These are phyloP conservation scores for Solidago caesia DNA, from an alignment of 129 eudicot species.

Conservation along the genomic window DNA sequence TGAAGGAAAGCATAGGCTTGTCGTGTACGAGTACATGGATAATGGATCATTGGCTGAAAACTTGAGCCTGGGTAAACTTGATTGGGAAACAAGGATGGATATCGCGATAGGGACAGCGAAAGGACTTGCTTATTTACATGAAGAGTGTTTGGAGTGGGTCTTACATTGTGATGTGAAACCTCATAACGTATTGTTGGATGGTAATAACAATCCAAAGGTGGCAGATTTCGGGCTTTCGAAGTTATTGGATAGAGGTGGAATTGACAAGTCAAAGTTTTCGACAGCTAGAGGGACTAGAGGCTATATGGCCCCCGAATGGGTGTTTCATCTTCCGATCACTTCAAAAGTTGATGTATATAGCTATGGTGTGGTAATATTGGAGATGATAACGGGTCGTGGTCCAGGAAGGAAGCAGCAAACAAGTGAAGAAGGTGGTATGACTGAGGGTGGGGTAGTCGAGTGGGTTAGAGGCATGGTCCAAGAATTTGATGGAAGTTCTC, in stretches of 20 bases:
- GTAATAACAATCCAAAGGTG: slow-evolving; percentile 26
- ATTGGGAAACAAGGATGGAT: slow-evolving; percentile 17
- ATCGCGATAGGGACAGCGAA: slow-evolving; percentile 32
- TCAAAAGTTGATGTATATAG: slow-evolving; percentile 43
- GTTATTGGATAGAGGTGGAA: slow-evolving; percentile 22
- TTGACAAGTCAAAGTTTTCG: slow-evolving; percentile 19
- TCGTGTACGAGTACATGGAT: slow-evolving; percentile 40
- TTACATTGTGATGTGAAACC: slow-evolving; percentile 45
- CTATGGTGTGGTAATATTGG: slow-evolving; percentile 38
- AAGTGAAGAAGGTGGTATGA: background rate
- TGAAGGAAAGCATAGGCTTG: slow-evolving; percentile 33
- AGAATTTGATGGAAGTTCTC: background rate
- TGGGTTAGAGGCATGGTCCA: slow-evolving; percentile 32
- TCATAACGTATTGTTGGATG: slow-evolving; percentile 35
- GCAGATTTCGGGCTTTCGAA: slow-evolving; percentile 41
- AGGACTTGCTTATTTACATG: slow-evolving; percentile 41
- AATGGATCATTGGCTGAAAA: slow-evolving; percentile 37
- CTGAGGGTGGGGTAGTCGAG: slow-evolving; percentile 14
- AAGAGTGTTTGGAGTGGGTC: slow-evolving; percentile 46
- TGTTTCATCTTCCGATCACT: slow-evolving; percentile 30
- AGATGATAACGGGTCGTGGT: slow-evolving; percentile 34
- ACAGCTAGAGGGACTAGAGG: slow-evolving; percentile 39
- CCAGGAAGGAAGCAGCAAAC: slow-evolving; percentile 7
- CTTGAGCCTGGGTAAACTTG: slow-evolving; percentile 9
- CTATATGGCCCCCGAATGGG: slow-evolving; percentile 42